Evolutionary conservation across 1,284 basidiomycete genomes (phyloP).

Genomic region (Phellopilus nigrolimitatus): DNA sequence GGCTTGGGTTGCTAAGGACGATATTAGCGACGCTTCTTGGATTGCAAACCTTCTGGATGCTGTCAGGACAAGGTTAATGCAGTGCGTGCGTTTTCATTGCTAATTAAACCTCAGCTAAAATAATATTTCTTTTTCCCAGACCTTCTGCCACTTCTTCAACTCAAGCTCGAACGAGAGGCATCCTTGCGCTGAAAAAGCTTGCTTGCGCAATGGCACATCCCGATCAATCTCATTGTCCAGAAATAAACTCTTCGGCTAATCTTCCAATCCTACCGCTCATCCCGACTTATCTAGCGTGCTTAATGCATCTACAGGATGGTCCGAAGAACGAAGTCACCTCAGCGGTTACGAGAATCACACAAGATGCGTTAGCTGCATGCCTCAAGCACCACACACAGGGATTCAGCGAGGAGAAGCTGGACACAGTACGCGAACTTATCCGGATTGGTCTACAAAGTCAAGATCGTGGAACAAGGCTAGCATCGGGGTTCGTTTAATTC

Average conservation of each 20-base stretch:
- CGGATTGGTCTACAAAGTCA: conserved; percentile 45
- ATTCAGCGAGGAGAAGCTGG: conserved; percentile 33
- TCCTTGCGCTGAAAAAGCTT: conserved; percentile 23
- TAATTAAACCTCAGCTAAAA: not conserved
- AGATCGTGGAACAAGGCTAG: conserved; percentile 56
- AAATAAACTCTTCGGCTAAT: conserved; percentile 15
- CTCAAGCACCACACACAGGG: conserved; percentile 44
- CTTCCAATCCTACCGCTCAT: conserved; percentile 32
- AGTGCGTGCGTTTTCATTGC: not conserved
- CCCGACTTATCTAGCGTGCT: conserved; percentile 34
- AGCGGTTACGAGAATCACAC: conserved; percentile 42
- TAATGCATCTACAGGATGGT: conserved; percentile 44
- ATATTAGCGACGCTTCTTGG: conserved; percentile 12
- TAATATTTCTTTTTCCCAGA: not conserved
- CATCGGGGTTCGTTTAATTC: conserved; percentile 55
- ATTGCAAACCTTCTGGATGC: conserved; percentile 3
- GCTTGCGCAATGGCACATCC: conserved; percentile 43
- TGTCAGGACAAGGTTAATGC: not conserved
- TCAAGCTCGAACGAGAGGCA: not conserved
- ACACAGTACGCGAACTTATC: conserved; percentile 36
- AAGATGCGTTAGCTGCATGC: conserved; percentile 38
- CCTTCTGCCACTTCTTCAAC: not conserved
- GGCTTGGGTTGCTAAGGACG: conserved; percentile 6
- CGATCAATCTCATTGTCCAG: conserved; percentile 30
- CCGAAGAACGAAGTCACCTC: conserved; percentile 39